Evolutionary conservation across 2,329 filamentous ascomycete genomes (phyloP).

Genomic region (Cadophora malorum): DNA sequence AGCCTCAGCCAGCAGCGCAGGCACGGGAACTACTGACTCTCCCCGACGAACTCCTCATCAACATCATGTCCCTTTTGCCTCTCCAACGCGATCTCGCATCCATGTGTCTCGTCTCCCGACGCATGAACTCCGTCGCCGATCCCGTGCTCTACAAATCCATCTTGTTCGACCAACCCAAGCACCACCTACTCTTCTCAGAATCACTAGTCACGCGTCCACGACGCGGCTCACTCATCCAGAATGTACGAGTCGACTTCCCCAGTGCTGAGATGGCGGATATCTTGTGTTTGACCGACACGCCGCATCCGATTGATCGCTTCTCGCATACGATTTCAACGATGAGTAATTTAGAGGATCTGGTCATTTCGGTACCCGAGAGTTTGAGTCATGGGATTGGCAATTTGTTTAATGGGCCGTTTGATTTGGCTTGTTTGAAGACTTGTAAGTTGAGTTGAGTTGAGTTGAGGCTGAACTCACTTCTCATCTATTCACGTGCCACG

Average conservation of each 20-base stretch:
- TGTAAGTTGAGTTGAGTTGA: conserved; percentile 44
- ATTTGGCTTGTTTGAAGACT: conserved; percentile 54
- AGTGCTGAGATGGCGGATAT: conserved; percentile 52
- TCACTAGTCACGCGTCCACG: conserved; percentile 54
- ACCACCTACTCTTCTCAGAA: conserved; percentile 56
- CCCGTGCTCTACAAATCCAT: conserved; percentile 55
- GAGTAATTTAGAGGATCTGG: conserved; percentile 56
- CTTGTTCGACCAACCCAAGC: conserved; percentile 54
- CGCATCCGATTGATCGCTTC: conserved; percentile 51
- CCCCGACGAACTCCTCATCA: conserved; percentile 50
- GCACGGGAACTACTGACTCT: conserved; percentile 35
- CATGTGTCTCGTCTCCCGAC: conserved; percentile 52
- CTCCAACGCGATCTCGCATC: conserved; percentile 51
- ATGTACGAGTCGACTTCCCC: conserved; percentile 54
- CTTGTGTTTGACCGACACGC: conserved; percentile 46
- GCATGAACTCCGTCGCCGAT: conserved; percentile 54
- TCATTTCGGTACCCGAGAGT: conserved; percentile 53
- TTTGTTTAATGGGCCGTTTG: conserved; percentile 58
- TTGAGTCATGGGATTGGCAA: conserved; percentile 55
- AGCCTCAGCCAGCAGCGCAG: too few species aligned
- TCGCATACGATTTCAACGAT: conserved; percentile 56
- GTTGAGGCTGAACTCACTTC: background rate
- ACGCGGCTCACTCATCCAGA: conserved; percentile 55
- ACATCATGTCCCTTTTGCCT: conserved; percentile 49
- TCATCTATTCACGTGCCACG: background rate